Evolutionary conservation across 2,329 filamentous ascomycete genomes (phyloP), one percentile per base, ranked within the genome.

Genomic region (Fusarium lyarnte): DNA sequence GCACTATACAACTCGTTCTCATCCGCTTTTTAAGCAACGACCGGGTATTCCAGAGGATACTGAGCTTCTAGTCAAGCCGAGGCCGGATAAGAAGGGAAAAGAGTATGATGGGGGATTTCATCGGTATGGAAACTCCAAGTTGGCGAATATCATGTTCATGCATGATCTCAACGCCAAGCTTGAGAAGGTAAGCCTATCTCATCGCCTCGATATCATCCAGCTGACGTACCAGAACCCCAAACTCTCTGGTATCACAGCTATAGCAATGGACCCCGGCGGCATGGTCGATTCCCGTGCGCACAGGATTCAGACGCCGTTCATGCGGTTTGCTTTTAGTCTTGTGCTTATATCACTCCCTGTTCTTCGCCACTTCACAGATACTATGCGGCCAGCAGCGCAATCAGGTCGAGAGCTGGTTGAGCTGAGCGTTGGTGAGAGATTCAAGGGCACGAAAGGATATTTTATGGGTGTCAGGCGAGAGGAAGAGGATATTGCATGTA

Each of bases 91-190:
- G 2, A 35, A 47, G 7, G 74, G 74, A 1, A 45, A 66, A 5
- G 72, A 72, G 12, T 55, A 77, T 17, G 66, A 74, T 14, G 61
- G 65, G 14, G 76, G 76, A 3, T 78, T 78, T 6, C 72, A 77
- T 38, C 53, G 74, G 6, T 78, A 78, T 13, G 74, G 63, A 8
- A 72, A 64, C 2, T 49, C 74, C 1, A 78, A 78, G 23, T 36
- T 78, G 9, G 69, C 69, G 1, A 77, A 76, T 54, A 63, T 77
- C 23, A 70, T 76, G 64, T 75, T 77, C n/a, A 77, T 77, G 76
- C 62, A 75, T 3, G 74, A 78, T 4, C 63, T 77, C 3, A 75
- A 73, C 39, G 23, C n/a, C 13, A 70, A 49, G 14, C 42, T 78
- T 1, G 51, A 58, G 21, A 55, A 69, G 43, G 74, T 69, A 63